Conservation (phyloP, 1,139 yeast genomes). For the Pichia sorboxylosa region DNA sequence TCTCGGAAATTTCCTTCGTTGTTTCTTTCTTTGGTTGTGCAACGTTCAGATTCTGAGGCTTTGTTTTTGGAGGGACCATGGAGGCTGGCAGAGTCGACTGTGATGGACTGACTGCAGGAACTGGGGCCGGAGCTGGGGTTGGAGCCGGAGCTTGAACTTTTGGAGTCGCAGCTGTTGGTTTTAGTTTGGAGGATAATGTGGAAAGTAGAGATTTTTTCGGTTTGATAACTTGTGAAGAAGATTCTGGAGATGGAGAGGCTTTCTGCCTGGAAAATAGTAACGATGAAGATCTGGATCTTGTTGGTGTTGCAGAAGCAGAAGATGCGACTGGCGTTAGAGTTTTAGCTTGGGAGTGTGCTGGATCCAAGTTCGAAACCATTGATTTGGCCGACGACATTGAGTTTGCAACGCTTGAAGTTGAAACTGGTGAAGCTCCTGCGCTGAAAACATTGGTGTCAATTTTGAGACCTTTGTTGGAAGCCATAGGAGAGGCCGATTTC, state of each 20-base stretch:
- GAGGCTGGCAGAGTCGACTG: not conserved
- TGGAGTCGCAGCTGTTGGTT: slow-evolving; percentile 7
- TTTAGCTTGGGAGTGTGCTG: not conserved
- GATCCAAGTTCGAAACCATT: not conserved
- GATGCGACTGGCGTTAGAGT: slow-evolving; percentile 1
- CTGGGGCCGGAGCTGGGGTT: not conserved
- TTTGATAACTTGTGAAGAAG: slow-evolving; percentile 7
- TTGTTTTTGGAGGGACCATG: not conserved
- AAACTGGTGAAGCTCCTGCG: too few relatives aligned
- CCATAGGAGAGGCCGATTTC: slow-evolving; percentile 7
- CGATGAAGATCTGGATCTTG: slow-evolving; percentile 14
- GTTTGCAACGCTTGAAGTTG: not conserved
- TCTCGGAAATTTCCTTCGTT: not conserved
- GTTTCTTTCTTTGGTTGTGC: slow-evolving; percentile 1
- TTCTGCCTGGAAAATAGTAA: slow-evolving; percentile 8
- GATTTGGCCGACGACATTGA: slow-evolving; percentile 1
- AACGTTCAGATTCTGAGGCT: too few relatives aligned
- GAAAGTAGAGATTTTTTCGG: slow-evolving; percentile 24
- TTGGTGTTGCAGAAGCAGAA: not conserved
- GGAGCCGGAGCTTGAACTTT: not conserved
- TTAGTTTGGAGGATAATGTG: slow-evolving; percentile 42
- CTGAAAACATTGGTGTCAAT: slow-evolving; percentile 2
- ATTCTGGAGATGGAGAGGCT: slow-evolving; percentile 3
- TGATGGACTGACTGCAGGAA: not conserved
- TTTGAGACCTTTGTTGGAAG: slow-evolving; percentile 3